Evolutionary conservation across 2,329 filamentous ascomycete genomes (phyloP), one percentile per base, ranked within the genome.

Genomic region (Trichoderma sp.): DNA sequence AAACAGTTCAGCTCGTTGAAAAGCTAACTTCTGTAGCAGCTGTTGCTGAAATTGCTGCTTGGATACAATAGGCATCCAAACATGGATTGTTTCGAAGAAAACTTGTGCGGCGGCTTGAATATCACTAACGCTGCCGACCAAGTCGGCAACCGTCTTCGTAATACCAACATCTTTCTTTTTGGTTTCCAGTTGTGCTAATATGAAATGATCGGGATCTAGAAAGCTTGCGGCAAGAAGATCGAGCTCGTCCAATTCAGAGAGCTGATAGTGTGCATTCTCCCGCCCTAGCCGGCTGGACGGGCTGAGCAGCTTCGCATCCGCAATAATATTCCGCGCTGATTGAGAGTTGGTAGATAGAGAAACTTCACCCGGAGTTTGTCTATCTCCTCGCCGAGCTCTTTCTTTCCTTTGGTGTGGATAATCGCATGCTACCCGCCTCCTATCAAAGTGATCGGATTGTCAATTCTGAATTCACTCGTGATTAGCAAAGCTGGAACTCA

Each of bases 361-460:
- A 11, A 26, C n/a, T 26, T 53, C 47, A 53, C 9, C 21, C 6
- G 47, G 21, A 24, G 12, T 57, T 12, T 57, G 11, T 30, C 53
- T 24, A 14, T 21, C 61, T 30, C 26, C 51, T 8, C 69, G 69
- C 21, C 18, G 28, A 15, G 26, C 70, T 36, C 70, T 72, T 28
- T 68, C 21, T 34, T 72, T 72, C 15, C 70, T 39, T 32, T 47
- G 70, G 15, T 51, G 63, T 14, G 70, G 70, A 72, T 72, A 72
- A 28, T 72, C 53, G 63, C 70, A 72, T 47, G 21, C 53, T 21
- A 68, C 12, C 43, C 53, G 51, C 28, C 57, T 67, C 36, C 70
- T 72, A 24, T 14, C 14, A 53, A n/a, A 21, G 18, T 53, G 21
- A 15, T 34, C 8, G 28, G 24, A 9, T 28, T n/a, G 39, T 47